A percentile compares a stretch with the other conserved stretches of the same genome.
These are phyloP conservation scores for Populus tomentosa DNA, from an alignment of 441 rosid genomes.

Conservation along the genomic window DNA sequence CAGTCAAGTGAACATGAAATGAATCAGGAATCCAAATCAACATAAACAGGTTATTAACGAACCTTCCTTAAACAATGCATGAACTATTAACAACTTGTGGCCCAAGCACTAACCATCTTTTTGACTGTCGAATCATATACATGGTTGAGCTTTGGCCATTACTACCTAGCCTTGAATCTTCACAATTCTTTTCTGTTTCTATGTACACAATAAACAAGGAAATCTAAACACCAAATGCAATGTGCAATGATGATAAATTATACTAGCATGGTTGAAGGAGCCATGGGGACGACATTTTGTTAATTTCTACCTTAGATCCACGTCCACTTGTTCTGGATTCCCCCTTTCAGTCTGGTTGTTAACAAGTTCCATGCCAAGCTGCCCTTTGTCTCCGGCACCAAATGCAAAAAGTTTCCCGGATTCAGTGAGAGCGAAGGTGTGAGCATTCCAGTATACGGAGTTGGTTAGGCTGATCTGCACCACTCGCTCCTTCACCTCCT, in stretches of 20 bases:
- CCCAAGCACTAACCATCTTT: slow-evolving; percentile 23
- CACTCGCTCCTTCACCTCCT: slow-evolving; percentile 61
- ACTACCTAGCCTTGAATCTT: slow-evolving; percentile 38
- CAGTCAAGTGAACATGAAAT: not conserved
- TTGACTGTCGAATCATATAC: slow-evolving; percentile 9
- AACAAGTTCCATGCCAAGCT: slow-evolving; percentile 77
- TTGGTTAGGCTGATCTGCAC: slow-evolving; percentile 90
- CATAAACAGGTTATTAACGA: slow-evolving; percentile 27
- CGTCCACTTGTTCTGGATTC: slow-evolving; percentile 60
- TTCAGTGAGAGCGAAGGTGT: slow-evolving; percentile 89
- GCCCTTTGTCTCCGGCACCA: slow-evolving; percentile 95
- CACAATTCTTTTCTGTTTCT: slow-evolving; percentile 38
- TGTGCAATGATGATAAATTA: slow-evolving; percentile 13
- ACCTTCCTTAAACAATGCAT: slow-evolving; percentile 25
- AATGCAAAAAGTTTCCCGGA: slow-evolving; percentile 80
- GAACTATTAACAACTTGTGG: slow-evolving; percentile 42
- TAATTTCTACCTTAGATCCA: slow-evolving; percentile 54
- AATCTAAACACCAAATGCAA: slow-evolving; percentile 46
- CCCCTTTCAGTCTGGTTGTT: slow-evolving; percentile 64
- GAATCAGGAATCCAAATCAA: slow-evolving; percentile 22
- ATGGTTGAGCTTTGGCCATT: slow-evolving; percentile 20
- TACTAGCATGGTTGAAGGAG: not conserved
- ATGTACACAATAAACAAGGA: slow-evolving; percentile 48
- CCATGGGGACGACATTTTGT: not conserved
- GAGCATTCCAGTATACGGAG: slow-evolving; percentile 82